Evolutionary conservation across 2,329 filamentous ascomycete genomes (phyloP), one percentile per base, ranked within the genome.

Genomic region (Aspergillus nomiae): DNA sequence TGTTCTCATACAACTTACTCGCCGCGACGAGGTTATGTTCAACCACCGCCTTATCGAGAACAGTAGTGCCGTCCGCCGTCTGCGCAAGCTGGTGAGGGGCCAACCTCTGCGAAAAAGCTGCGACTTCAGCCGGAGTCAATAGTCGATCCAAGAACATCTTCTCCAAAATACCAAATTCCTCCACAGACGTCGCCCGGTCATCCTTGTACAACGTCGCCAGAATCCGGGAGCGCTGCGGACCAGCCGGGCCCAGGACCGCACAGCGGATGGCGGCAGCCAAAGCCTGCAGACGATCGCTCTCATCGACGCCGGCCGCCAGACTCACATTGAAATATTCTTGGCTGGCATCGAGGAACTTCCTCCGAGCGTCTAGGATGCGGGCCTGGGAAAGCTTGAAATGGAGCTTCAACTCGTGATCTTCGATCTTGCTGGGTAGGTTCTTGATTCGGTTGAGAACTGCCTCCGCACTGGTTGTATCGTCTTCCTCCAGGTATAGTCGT

Each of bases 71-170:
- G 76, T 99, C 95, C 0, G 92, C 86, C 0, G 92, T 97, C 66
- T 87, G 89, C 28, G 95, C 95, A 2, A 97, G 87, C 79, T 99
- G 95, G 78, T 99, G 95, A 26, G 92, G 90, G 61, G 88, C 86
- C 56, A 99, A 84, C 58, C 89, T 89, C 70, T 90, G 84, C 0
- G 94, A 90, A 74, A 99, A 99, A 60, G 91, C 89, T 43, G 89
- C 87, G 48, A 97, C 92, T 80, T 99, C 95, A n/a, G 84, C 86
- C 0, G 90, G 87, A 0, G 87, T 87, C 56, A 99, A 84, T 4
- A 99, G 83, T 7, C 94, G 88, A 77, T 98, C 92, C 56, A 98
- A 85, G 77, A 96, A 97, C 87, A 99, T 98, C 83, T 98, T 98
- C 82, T 98, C 95, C 16, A 99, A 82, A 59, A 99, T 97, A 56